Percentiles rank a stretch among this genome's conserved stretches.
Conservation (phyloP, 352 stramenopile genomes). For the Phytophthora idaei region DNA sequence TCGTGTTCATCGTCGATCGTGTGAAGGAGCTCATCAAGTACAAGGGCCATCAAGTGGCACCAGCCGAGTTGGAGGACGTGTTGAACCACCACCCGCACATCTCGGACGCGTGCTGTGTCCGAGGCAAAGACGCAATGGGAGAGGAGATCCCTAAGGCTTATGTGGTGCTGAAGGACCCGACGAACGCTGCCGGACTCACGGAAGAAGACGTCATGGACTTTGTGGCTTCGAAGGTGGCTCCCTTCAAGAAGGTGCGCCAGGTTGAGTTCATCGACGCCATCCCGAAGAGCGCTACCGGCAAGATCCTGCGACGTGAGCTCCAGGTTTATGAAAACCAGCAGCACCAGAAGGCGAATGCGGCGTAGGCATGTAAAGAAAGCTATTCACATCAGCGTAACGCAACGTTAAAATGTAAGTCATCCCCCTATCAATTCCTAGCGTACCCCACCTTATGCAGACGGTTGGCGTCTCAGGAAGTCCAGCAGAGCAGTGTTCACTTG, state of each 20-base stretch:
- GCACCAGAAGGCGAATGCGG: constrained; percentile 23
- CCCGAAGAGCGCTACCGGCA: constrained; percentile 89
- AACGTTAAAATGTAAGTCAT: constrained; percentile 2
- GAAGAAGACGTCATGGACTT: constrained; percentile 84
- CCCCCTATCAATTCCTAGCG: background rate
- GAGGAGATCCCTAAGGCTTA: constrained; percentile 91
- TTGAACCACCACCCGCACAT: constrained; percentile 84
- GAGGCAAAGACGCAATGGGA: constrained; percentile 67
- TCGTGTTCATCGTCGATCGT: constrained; percentile 91
- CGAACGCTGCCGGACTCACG: constrained; percentile 39
- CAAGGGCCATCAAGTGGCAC: constrained; percentile 92
- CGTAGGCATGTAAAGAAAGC: constrained; percentile 13
- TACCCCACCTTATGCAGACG: constrained; percentile 6
- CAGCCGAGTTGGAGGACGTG: constrained; percentile 92
- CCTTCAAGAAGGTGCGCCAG: constrained; percentile 89
- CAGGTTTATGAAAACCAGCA: constrained; percentile 47
- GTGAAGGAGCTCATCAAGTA: constrained; percentile 97
- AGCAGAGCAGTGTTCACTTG: constrained; percentile 36
- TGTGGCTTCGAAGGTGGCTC: constrained; percentile 80
- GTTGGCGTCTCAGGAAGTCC: constrained; percentile 24
- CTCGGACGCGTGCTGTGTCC: constrained; percentile 77
- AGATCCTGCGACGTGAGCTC: constrained; percentile 91
- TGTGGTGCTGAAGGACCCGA: constrained; percentile 74
- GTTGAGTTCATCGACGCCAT: constrained; percentile 88
- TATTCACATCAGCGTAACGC: constrained; percentile 6